Percentiles rank a stretch among this genome's conserved stretches.
Conservation (phyloP, 2,329 filamentous ascomycete genomes). For the Aulographum hederae region DNA sequence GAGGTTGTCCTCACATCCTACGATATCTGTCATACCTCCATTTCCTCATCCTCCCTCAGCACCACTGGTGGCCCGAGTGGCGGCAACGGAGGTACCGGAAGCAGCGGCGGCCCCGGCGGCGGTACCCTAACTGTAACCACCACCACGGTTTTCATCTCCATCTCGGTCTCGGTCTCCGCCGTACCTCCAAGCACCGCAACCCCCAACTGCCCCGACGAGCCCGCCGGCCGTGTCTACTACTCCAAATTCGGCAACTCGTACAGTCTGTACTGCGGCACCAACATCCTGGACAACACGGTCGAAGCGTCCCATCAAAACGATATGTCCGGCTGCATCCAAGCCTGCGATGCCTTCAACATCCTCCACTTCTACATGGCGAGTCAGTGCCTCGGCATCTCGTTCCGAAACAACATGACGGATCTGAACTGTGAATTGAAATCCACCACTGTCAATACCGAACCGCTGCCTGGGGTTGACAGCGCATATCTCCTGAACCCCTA, state of each 20-base stretch:
- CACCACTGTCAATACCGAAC: background rate
- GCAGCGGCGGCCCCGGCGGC: no score
- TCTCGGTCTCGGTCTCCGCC: no score
- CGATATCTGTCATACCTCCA: no score
- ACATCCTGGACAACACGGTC: slow-evolving; percentile 8
- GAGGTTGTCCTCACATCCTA: no score
- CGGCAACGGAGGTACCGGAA: no score
- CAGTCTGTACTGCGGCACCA: slow-evolving; percentile 10
- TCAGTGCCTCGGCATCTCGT: slow-evolving; percentile 12
- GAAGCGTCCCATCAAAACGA: slow-evolving; percentile 9
- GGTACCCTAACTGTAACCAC: no score
- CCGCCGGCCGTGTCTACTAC: slow-evolving; percentile 8
- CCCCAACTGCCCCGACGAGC: slow-evolving; percentile 11
- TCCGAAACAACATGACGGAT: slow-evolving; percentile 3
- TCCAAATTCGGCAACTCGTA: slow-evolving; percentile 11
- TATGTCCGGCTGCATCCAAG: slow-evolving; percentile 11
- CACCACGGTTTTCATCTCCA: no score
- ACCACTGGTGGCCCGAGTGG: no score
- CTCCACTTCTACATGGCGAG: slow-evolving; percentile 8
- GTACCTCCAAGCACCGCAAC: slow-evolving; percentile 4
- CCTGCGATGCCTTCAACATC: slow-evolving; percentile 15
- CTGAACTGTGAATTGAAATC: slow-evolving; percentile 11
- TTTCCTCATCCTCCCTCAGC: no score
- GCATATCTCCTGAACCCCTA: slow-evolving; percentile 1
- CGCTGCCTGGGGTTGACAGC: slow-evolving; percentile 5